Evolutionary conservation across 2,329 filamentous ascomycete genomes (phyloP), one percentile per base, ranked within the genome.

Genomic region (Colletotrichum sp.): DNA sequence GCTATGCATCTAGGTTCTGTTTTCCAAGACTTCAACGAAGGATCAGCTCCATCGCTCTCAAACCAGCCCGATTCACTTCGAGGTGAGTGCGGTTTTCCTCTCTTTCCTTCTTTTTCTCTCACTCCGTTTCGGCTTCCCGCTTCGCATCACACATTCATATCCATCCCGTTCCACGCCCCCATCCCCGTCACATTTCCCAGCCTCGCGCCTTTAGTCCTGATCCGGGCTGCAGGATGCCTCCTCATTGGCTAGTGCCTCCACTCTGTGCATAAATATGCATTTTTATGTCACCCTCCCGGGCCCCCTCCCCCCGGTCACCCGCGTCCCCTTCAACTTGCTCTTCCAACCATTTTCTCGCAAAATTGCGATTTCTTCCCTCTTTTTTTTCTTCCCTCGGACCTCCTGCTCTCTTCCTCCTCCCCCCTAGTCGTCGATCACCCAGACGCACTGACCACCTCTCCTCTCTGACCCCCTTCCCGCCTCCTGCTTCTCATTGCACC

Each of bases 341-440:
- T 76, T 74, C 74, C 67, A 76, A 71, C 78, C 72, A 80, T 65
- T 66, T 74, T 39, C 70, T 76, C 71, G 57, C 74, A 80, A 81
- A 79, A 70, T 78, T 82, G 81, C 81, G 78, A 81, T 81, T 83
- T 81, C 82, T 81, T 76, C 72, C 69, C 69, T 74, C 69, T 66
- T 74, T 76, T 72, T 66, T 73, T 64, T 44, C 30, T n/a, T 39
- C 55, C 32, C 70, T 69, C 64, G 64, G 74, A 64, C 74, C 64
- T 55, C 24, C 26, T 48, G 63, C 55, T 57, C 36, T 39, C 32
- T 72, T 44, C 68, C 59, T 73, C 69, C 72, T 70, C 22, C 65
- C 72, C 72, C 76, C 67, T 60, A 75, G 75, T 55, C 66, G 75
- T 62, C 71, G 75, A 76, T 76, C 74, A 65, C 64, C 44, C 57